These are phyloP conservation scores for Talaromyces islandicus DNA, from an alignment of 2,329 filamentous ascomycete genomes.

Conservation along the genomic window DNA sequence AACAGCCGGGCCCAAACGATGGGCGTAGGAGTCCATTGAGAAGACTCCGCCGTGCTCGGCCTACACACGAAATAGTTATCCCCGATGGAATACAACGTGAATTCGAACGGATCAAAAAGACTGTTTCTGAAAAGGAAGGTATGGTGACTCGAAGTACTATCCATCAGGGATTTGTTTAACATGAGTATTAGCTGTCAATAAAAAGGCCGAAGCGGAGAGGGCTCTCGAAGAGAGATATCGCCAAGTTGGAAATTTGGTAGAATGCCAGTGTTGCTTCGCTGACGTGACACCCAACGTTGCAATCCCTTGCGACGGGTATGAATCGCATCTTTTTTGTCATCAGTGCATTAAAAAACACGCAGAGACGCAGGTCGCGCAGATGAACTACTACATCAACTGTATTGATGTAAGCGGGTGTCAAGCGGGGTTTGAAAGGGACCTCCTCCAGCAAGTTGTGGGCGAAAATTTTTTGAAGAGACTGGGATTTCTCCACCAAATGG, in stretches of 20 bases:
- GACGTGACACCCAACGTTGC: conserved; percentile 62
- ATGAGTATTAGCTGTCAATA: conserved; percentile 4
- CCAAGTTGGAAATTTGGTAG: conserved; percentile 49
- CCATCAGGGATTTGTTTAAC: not conserved
- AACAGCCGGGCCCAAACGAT: conserved; percentile 13
- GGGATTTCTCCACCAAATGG: conserved; percentile 65
- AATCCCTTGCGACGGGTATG: conserved; percentile 58
- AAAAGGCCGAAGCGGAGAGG: conserved; percentile 23
- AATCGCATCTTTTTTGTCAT: conserved; percentile 63
- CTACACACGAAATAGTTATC: not conserved
- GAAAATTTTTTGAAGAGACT: conserved; percentile 56
- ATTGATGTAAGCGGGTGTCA: conserved; percentile 64
- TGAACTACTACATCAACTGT: conserved; percentile 63
- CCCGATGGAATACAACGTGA: conserved; percentile 15
- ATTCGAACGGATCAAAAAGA: conserved; percentile 22
- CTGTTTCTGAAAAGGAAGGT: conserved; percentile 16
- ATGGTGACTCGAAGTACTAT: not conserved
- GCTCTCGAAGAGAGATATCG: conserved; percentile 33
- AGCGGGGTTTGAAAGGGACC: conserved; percentile 52
- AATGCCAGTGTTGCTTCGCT: conserved; percentile 69
- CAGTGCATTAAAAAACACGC: conserved; percentile 61
- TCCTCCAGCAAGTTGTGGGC: conserved; percentile 55
- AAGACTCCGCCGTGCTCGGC: conserved; percentile 3
- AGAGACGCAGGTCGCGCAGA: conserved; percentile 61
- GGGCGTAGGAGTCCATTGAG: not conserved